These are phyloP conservation scores for Agroathelia rolfsii DNA, from an alignment of 1,284 basidiomycete species.

Conservation along the genomic window DNA sequence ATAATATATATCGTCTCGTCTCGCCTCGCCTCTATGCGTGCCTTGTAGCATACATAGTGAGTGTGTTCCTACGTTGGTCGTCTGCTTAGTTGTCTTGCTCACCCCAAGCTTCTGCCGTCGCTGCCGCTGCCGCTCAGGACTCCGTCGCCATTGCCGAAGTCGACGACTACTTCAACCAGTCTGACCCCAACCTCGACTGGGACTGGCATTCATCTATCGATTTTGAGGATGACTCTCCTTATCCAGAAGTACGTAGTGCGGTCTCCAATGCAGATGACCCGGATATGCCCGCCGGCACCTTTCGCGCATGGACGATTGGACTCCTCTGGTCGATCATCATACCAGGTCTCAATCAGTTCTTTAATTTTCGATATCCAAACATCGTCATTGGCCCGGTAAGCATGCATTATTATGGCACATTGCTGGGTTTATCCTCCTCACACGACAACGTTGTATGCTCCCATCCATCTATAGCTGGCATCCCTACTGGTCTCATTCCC, in stretches of 20 bases:
- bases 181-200: conserved; percentile 42
- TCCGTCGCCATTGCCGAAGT: no score
- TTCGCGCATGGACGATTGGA: conserved; percentile 48
- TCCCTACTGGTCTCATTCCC: conserved; percentile 51
- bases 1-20: no score
- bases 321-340: conserved; percentile 39
- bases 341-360: conserved; percentile 49
- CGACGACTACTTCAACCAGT: no score
- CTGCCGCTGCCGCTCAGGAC: no score
- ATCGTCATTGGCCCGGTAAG: conserved; percentile 30
- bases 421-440: no score
- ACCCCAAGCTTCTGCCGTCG: no score
- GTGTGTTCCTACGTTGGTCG: no score
- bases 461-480: conserved; percentile 28
- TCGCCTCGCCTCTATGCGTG: no score
- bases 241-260: conserved; percentile 52
- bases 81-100: no score
- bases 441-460: conserved; percentile 24
- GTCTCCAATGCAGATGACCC: conserved; percentile 49
- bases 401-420: conserved; percentile 18
- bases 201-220: conserved; percentile 20
- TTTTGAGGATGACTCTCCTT: conserved; percentile 43
- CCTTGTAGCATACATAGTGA: no score
- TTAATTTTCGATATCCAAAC: conserved; percentile 43
- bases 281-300: conserved; percentile 42